Evolutionary conservation across 192 early-diverging fungal genomes (phyloP), one percentile per base, ranked within the genome.

Genomic region (Cladochytrium replicatum): DNA sequence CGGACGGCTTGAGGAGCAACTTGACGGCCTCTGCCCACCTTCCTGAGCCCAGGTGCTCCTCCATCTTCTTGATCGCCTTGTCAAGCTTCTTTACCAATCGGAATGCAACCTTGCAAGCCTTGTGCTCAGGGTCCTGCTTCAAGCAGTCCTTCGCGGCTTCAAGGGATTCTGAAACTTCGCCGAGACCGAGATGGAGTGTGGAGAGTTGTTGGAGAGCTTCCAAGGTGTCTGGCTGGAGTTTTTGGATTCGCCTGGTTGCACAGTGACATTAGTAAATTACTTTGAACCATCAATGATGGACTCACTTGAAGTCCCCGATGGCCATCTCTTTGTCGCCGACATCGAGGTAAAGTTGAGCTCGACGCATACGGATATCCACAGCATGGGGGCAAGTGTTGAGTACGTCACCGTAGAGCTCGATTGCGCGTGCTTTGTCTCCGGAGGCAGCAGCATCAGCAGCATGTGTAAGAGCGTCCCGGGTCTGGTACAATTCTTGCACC

Each of bases 91-190:
- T 91, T 29, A 92, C 50, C 41, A 60, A 66, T 22, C 72, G 61
- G 57, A 89, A 91, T 4, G 79, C 52, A 4, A 55, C 66, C 63
- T 91, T 92, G 75, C 94, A 97, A 25, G 63, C 28, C 60, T 87
- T 89, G 62, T 98, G 80, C 38, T 98, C 94, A 1, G 89, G 92
- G 57, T 98, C 94, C 3, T 82, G 81, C 23, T 80, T 75, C 8
- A 94, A 66, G 58, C 94, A 95, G 48, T 89, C 85, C 41, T 93
- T 91, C 50, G 86, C 67, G 48, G 74, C 69, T 0, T 69, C 54
- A 26, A 90, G 41, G 6, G 88, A 83, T 24, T 75, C 75, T 52
- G 74, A 65, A 0, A 77, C 72, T 71, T 91, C 83, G 31, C 89
- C 77, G n/a, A 72, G 48, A 28, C 51, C 23, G 9, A 72, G 81